phyloP scores from a whole-genome alignment of 2,329 filamentous ascomycete genomes.

The Fusarium piperis region DNA sequence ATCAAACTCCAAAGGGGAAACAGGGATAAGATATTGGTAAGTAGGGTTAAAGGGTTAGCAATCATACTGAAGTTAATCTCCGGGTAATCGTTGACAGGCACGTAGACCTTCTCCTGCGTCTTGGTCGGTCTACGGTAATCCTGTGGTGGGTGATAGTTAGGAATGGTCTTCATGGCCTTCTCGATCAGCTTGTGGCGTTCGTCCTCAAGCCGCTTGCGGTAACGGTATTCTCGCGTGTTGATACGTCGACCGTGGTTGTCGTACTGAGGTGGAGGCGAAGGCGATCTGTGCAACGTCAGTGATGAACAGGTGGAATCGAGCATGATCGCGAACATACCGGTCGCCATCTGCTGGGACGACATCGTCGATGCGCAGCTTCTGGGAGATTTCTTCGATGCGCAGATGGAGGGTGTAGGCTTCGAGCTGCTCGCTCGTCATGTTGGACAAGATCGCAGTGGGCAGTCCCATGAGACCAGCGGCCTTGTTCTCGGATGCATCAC shows the following conservation, averaged over 20 bases:
- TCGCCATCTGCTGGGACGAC: slow-evolving; percentile 97
- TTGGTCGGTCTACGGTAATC: slow-evolving; percentile 99
- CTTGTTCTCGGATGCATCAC: slow-evolving; percentile 97
- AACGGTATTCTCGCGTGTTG: slow-evolving; percentile 98
- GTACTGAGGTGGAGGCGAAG: slow-evolving; percentile 95
- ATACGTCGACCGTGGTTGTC: slow-evolving; percentile 99
- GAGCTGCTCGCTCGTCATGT: slow-evolving; percentile 98
- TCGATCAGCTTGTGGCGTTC: slow-evolving; percentile 99
- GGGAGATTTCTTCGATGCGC: slow-evolving; percentile 98
- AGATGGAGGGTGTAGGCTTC: slow-evolving; percentile 97
- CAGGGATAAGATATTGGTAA: slow-evolving; percentile 53
- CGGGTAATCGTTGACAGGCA: slow-evolving; percentile 99
- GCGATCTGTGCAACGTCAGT: slow-evolving; percentile 71
- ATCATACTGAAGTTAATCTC: slow-evolving; percentile 99
- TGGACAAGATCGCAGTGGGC: slow-evolving; percentile 93
- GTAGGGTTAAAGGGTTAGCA: slow-evolving; percentile 97
- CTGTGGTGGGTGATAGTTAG: slow-evolving; percentile 98
- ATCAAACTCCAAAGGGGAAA: slow-evolving; percentile 57
- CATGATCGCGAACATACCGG: slow-evolving; percentile 68
- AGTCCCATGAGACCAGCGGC: slow-evolving; percentile 97
- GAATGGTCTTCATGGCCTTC: slow-evolving; percentile 99
- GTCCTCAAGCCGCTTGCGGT: slow-evolving; percentile 97
- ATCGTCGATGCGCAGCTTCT: slow-evolving; percentile 99
- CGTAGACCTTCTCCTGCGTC: slow-evolving; percentile 99
- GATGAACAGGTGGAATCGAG: background rate